phyloP scores from a whole-genome alignment of 1,284 basidiomycete species.

The Leccinum griseonigrum region DNA sequence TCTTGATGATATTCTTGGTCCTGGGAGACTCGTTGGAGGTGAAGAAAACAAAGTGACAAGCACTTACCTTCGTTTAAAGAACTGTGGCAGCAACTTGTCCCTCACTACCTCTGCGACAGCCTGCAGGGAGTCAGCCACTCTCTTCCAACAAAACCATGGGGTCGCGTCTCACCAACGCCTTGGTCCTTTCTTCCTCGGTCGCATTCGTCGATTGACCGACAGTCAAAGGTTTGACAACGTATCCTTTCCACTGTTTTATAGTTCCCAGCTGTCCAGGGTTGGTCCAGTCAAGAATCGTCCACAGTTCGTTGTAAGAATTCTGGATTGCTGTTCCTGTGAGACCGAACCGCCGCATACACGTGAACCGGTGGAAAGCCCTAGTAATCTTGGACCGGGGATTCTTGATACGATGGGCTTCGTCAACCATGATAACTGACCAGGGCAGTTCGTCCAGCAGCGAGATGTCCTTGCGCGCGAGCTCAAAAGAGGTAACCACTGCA shows the following conservation, averaged over 20 bases:
- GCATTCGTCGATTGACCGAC: slow-evolving; percentile 67
- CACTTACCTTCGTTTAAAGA: slow-evolving; percentile 73
- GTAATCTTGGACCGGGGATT: slow-evolving; percentile 66
- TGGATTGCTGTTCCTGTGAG: slow-evolving; percentile 85
- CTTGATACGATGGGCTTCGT: slow-evolving; percentile 83
- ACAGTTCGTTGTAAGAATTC: slow-evolving; percentile 81
- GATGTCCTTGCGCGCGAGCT: slow-evolving; percentile 66
- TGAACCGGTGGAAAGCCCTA: slow-evolving; percentile 60
- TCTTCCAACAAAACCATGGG: background rate
- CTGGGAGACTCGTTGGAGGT: slow-evolving; percentile 36
- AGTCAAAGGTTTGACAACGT: slow-evolving; percentile 63
- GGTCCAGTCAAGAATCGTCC: slow-evolving; percentile 81
- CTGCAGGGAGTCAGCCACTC: slow-evolving; percentile 29
- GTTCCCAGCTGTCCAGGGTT: slow-evolving; percentile 70
- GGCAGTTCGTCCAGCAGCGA: slow-evolving; percentile 59
- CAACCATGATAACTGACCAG: slow-evolving; percentile 73
- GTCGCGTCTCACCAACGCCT: slow-evolving; percentile 42
- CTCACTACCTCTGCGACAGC: slow-evolving; percentile 57
- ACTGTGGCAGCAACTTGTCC: slow-evolving; percentile 66
- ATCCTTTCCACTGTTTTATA: slow-evolving; percentile 65
- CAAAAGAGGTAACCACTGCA: slow-evolving; percentile 71
- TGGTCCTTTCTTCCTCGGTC: slow-evolving; percentile 58
- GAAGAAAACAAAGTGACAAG: background rate
- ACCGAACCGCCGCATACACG: slow-evolving; percentile 65
- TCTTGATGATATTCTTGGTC: slow-evolving; percentile 78